Base-by-base conservation (phyloP, 1,284 basidiomycete genomes). In the Ganoderma boninense region DNA sequence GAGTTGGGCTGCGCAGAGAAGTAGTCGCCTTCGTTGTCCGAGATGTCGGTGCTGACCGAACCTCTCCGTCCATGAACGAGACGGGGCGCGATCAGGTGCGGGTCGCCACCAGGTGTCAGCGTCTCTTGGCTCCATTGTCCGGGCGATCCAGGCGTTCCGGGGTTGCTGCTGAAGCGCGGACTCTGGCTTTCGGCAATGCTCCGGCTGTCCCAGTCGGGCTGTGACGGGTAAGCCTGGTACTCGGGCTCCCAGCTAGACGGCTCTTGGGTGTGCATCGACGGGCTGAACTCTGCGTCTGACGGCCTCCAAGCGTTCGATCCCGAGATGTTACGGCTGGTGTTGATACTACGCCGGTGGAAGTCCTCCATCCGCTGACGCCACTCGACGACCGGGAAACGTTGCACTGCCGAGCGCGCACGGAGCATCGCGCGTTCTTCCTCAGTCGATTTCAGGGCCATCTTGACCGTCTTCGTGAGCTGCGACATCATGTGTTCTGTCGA, bases 291-390 rank as follows among this genome's bases (percentile, higher is more conserved):
- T 0, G 73, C 74, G 59, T 95, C 93, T 14, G 90, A 88, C 64
- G 88, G 86, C 54, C 91, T 86, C 93, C 94, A 97, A 0, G 95
- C 95, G 74, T 94, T 89, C 7, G 84, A 69, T 23, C 89, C 92
- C 32, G 95, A 94, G 4, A 89, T 54, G 52, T 83, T 81, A 68
- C 95, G 91, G 77, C 92, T 95, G 6, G 85, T 85, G 52, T 81
- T 83, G 80, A 97, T 96, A 78, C 91, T 93, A 69, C 96, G 93
- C 72, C 88, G 89, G 81, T 97, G 96, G 87, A 97, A 95, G 81
- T 97, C 96, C 82, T 97, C 96, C 85, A 92, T 95, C 66, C 94
- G 90, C 80, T 97, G 95, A 78, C 96, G 94, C 96, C 96, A 97
- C 83, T 97, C 95, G 59, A 97, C 94, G 71, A 97, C 96, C 7